phyloP scores from a whole-genome alignment of 1,284 basidiomycete species.

The Paramarasmius palmivorus region DNA sequence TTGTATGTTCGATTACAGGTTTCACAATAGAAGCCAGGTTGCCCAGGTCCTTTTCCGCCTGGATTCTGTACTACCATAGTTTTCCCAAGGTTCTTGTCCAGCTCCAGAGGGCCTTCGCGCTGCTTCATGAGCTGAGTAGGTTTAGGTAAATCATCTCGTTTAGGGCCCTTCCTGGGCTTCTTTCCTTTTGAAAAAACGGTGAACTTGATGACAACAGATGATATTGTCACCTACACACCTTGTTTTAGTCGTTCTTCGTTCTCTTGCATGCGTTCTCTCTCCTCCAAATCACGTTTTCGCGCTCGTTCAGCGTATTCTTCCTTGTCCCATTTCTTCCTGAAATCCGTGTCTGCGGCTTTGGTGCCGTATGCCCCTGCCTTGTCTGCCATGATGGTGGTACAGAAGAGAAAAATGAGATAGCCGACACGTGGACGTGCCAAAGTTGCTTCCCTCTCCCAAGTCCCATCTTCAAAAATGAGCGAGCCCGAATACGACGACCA shows the following conservation, averaged over 20 bases:
- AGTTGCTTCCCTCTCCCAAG: neutral
- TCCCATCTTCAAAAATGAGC: conserved; percentile 35
- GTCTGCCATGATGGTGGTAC: conserved; percentile 50
- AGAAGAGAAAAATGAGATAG: conserved; percentile 9
- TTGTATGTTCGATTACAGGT: conserved; percentile 90
- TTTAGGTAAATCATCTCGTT: conserved; percentile 76
- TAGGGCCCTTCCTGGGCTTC: conserved; percentile 66
- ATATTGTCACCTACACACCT: conserved; percentile 46
- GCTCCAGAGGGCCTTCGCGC: conserved; percentile 77
- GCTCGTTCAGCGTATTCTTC: conserved; percentile 80
- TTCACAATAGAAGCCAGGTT: conserved; percentile 92
- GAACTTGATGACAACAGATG: conserved; percentile 7
- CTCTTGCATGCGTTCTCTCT: conserved; percentile 79
- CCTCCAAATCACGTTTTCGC: conserved; percentile 73
- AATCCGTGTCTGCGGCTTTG: conserved; percentile 73
- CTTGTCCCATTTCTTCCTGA: conserved; percentile 86
- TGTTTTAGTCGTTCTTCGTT: conserved; percentile 83
- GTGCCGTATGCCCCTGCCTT: conserved; percentile 60
- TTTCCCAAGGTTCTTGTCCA: conserved; percentile 91
- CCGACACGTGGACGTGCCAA: conserved; percentile 8
- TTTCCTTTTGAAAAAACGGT: conserved; percentile 58
- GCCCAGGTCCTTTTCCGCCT: conserved; percentile 78
- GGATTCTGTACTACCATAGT: conserved; percentile 89
- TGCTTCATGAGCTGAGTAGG: conserved; percentile 89
- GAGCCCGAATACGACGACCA: conserved; percentile 29